Evolutionary conservation across 257 asterid species (phyloP).

Genomic region (Craterostigma plantagineum): DNA sequence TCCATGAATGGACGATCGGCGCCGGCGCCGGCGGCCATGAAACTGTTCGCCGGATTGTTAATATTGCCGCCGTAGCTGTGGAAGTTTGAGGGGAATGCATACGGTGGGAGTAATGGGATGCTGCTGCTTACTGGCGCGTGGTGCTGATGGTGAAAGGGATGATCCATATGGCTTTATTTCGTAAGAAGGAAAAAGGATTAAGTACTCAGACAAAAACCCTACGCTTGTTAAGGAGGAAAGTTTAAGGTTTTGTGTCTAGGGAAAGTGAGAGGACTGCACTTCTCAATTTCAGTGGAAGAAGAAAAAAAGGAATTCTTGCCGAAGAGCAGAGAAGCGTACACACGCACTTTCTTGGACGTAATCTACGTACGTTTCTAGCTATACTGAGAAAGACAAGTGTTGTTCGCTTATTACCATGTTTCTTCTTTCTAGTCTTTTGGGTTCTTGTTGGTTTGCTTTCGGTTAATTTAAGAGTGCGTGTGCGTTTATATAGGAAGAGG

Average conservation of each 20-base stretch:
- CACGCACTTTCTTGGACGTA: slow-evolving; percentile 8
- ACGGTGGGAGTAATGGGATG: no score
- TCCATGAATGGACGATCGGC: slow-evolving; percentile 44
- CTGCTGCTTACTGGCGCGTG: no score
- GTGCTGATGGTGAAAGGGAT: no score
- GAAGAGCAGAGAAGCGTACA: slow-evolving; percentile 6
- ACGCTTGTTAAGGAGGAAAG: slow-evolving; percentile 8
- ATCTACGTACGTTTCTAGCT: background rate
- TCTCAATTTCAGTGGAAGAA: slow-evolving; percentile 25
- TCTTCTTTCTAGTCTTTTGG: no score
- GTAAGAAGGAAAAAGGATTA: background rate
- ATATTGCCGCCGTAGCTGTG: slow-evolving; percentile 9
- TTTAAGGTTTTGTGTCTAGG: slow-evolving; percentile 14
- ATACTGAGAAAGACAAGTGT: no score
- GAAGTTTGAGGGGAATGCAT: slow-evolving; percentile 1
- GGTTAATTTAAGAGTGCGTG: no score
- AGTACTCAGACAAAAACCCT: slow-evolving; percentile 1
- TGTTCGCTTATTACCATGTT: no score
- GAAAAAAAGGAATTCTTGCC: background rate
- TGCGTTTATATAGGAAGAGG: no score
- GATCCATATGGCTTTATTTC: no score
- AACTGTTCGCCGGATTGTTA: slow-evolving; percentile 7
- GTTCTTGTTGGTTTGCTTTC: no score
- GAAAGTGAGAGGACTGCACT: slow-evolving; percentile 11
- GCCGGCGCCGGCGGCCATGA: no score